Base-by-base conservation (phyloP, 1,284 basidiomycete species). In the Ustilago bromivora region DNA sequence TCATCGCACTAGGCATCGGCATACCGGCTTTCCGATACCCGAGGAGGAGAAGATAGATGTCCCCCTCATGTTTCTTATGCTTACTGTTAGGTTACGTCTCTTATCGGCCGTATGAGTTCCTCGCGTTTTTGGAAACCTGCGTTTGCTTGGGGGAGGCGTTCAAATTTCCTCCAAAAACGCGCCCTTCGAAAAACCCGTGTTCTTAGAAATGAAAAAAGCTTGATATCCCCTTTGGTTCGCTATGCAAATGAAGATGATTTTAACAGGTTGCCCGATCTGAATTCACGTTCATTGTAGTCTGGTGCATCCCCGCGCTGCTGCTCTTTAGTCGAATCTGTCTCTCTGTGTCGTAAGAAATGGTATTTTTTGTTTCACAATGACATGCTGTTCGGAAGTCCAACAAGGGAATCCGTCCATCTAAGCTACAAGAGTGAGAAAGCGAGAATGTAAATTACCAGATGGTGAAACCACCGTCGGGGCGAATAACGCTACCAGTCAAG, bases 381-480 rank as follows among this genome's bases (percentile, higher is more conserved):
- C 49, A 34, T 51, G 49, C 12, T 51, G 31, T 32, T 51, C 43
- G 17, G 43, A 52, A 31, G 23, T 52, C 49, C 49, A 52, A 52
- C 23, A 52, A n/a, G 19, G 32, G 28, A 52, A 52, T n/a, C 52
- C 10, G n/a, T 46, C 40, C 19, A 32, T 28, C 49, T 51, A 51
- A 28, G 31, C 15, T 51, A 28, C 49, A 31, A 51, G 3, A 28
- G 28, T 51, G 49, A 51, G 49, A 51, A 17, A 51, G 10, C 15
- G 38, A 28, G 43, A 31, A 31, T 40, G n/a, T 19, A 2, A 13
- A 56, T 81, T 82, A 85, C 76, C 79, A 85, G 70, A 83, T 60
- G 34, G 84, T 84, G 74, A 84, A 84, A 46, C 84, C 84, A 63
- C 84, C 84, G 64, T 85, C 84, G 63, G 81, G 80, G 40, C 83